Conservation (phyloP, 139 green algal genomes). For the Mychonastes homosphaera region DNA sequence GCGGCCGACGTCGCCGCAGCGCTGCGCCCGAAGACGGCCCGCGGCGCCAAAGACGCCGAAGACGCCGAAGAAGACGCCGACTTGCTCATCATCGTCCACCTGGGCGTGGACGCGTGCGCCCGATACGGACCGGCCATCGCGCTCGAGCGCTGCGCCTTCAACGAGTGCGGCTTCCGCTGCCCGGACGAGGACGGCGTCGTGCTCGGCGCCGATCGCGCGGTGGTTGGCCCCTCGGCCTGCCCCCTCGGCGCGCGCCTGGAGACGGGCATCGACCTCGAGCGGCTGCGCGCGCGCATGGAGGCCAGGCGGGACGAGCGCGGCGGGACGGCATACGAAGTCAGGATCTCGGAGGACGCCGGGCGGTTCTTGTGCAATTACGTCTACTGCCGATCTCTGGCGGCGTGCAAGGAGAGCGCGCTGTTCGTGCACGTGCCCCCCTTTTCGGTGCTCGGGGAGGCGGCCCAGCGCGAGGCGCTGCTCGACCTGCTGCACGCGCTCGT, state of each 20-base stretch:
- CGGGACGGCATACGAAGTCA: neutral
- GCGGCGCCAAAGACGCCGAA: neutral
- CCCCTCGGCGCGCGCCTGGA: too few species aligned
- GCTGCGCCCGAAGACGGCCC: neutral
- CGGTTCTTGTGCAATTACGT: slow-evolving; percentile 1
- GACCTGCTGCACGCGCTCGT: slow-evolving; percentile 21
- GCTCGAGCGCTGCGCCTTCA: too few species aligned
- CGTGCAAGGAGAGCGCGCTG: slow-evolving; percentile 21
- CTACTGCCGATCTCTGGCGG: neutral
- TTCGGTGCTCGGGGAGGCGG: slow-evolving; percentile 1
- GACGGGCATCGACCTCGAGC: neutral
- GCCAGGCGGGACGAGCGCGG: neutral
- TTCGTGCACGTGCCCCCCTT: slow-evolving; percentile 52
- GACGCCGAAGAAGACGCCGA: slow-evolving; percentile 6
- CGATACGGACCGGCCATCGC: too few species aligned
- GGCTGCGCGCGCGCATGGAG: neutral
- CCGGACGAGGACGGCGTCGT: too few species aligned
- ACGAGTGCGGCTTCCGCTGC: too few species aligned
- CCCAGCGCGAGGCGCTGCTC: slow-evolving; percentile 30
- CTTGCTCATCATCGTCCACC: too few species aligned
- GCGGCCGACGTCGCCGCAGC: neutral
- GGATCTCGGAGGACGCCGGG: too few species aligned
- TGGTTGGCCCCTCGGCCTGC: too few species aligned
- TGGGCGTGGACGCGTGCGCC: too few species aligned
- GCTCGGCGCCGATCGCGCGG: too few species aligned